Evolutionary conservation across 2,329 filamentous ascomycete species (phyloP).

Genomic region (Samsoniella hepiali): DNA sequence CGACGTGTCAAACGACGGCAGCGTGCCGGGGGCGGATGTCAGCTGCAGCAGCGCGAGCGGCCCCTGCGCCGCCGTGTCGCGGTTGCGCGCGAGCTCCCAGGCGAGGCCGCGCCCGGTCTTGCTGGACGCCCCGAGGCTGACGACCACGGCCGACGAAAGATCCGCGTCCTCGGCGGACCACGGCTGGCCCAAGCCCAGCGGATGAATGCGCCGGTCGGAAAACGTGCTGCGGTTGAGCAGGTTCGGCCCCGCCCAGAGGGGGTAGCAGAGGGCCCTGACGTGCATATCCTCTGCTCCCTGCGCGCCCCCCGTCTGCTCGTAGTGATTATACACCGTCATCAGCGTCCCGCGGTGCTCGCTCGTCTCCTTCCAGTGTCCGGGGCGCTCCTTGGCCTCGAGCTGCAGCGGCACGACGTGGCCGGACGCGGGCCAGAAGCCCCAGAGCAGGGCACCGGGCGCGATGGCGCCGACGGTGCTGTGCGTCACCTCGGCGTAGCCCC

Average conservation of each 20-base stretch:
- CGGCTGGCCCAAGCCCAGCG: constrained; percentile 15
- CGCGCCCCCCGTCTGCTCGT: constrained; percentile 21
- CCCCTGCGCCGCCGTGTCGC: constrained; percentile 1
- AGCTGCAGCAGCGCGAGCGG: constrained; percentile 30
- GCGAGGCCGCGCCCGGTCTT: constrained; percentile 30
- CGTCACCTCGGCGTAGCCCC: constrained; percentile 44
- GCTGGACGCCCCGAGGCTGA: constrained; percentile 30
- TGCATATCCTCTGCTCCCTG: neutral
- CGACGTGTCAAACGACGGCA: constrained; percentile 8
- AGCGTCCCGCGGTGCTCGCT: constrained; percentile 28
- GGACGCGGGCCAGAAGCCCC: constrained; percentile 43
- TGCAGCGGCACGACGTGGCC: constrained; percentile 36
- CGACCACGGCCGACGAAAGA: constrained; percentile 32
- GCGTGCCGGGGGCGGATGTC: constrained; percentile 23
- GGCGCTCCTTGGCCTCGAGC: constrained; percentile 27
- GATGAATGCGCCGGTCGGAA: constrained; percentile 21
- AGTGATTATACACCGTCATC: constrained; percentile 44
- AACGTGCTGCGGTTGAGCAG: constrained; percentile 19
- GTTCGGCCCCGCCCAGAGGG: constrained; percentile 20
- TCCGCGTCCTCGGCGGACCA: constrained; percentile 34
- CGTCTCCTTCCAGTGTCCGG: constrained; percentile 36
- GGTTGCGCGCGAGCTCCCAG: constrained; percentile 26
- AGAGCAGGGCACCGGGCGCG: constrained; percentile 34
- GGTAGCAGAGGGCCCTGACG: neutral
- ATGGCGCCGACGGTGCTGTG: constrained; percentile 38